These are phyloP conservation scores for Casuarina cunninghamiana DNA, from an alignment of 306 rosid genomes.

Conservation along the genomic window DNA sequence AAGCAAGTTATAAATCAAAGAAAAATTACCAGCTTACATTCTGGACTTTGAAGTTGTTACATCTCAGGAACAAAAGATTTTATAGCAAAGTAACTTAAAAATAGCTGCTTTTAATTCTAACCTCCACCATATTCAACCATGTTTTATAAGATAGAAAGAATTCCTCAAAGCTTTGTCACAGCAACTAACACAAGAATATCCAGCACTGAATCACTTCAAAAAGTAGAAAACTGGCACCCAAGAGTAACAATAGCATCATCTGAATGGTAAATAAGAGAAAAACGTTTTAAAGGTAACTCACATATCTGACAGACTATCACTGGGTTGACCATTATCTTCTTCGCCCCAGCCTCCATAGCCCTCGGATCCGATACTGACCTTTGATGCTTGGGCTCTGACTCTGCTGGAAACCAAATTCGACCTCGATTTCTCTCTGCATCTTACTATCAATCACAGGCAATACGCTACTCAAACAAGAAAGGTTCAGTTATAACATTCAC, in stretches of 20 bases:
- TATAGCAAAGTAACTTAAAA: background rate
- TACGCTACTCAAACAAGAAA: constrained; percentile 20
- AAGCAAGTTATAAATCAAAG: background rate
- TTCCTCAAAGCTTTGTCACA: background rate
- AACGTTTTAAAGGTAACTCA: constrained; percentile 40
- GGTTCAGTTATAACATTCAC: constrained; percentile 2
- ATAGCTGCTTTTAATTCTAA: background rate
- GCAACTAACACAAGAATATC: background rate
- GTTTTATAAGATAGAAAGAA: background rate
- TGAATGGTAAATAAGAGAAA: background rate
- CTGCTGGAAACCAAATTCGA: constrained; percentile 34
- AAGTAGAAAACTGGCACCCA: background rate
- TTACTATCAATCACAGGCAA: constrained; percentile 53
- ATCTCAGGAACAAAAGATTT: background rate
- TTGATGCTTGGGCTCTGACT: constrained; percentile 68
- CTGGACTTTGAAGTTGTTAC: background rate
- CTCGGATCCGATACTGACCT: constrained; percentile 67
- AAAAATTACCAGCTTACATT: background rate
- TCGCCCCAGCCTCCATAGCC: constrained; percentile 57
- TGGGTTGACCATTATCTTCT: constrained; percentile 39
- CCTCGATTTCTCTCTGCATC: constrained; percentile 50
- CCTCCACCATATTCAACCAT: background rate
- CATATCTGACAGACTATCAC: constrained; percentile 53
- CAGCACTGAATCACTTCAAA: background rate
- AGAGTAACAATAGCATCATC: background rate